Evolutionary conservation across 768 basidiomycete species (phyloP).

Genomic region (Boletales sp.): DNA sequence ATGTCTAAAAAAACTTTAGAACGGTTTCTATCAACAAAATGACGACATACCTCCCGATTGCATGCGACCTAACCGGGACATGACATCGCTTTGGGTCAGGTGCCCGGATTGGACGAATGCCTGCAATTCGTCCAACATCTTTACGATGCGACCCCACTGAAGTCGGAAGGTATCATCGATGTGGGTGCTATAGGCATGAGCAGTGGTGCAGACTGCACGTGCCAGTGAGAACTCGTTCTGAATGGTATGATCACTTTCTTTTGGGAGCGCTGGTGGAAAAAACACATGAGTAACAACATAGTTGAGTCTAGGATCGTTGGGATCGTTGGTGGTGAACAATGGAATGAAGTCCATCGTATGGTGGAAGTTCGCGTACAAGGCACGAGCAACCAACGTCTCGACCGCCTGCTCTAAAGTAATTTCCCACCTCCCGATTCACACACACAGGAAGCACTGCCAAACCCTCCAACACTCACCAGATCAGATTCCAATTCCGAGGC

Average conservation of each 20-base stretch:
- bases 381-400: too few relatives aligned
- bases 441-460: too few relatives aligned
- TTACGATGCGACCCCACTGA: conserved; percentile 2
- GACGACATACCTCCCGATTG: neutral
- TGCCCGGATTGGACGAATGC: neutral
- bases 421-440: too few relatives aligned
- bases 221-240: neutral
- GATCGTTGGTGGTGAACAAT: too few relatives aligned
- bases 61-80: conserved; percentile 1
- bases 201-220: conserved; percentile 1
- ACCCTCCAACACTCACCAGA: too few relatives aligned
- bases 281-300: conserved; percentile 12
- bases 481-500: too few relatives aligned
- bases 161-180: neutral
- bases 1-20: conserved; percentile 24
- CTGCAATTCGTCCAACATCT: conserved; percentile 5
- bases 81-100: neutral
- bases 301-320: neutral
- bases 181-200: neutral
- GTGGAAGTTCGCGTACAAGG: too few relatives aligned
- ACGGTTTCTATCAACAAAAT: too few relatives aligned
- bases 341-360: too few relatives aligned
- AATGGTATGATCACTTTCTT: neutral
- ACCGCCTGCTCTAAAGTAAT: too few relatives aligned
- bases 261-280: conserved; percentile 1